Evolutionary conservation across 2,329 filamentous ascomycete genomes (phyloP), one percentile per base, ranked within the genome.

Genomic region (Cephalotrichum gorgonifer): DNA sequence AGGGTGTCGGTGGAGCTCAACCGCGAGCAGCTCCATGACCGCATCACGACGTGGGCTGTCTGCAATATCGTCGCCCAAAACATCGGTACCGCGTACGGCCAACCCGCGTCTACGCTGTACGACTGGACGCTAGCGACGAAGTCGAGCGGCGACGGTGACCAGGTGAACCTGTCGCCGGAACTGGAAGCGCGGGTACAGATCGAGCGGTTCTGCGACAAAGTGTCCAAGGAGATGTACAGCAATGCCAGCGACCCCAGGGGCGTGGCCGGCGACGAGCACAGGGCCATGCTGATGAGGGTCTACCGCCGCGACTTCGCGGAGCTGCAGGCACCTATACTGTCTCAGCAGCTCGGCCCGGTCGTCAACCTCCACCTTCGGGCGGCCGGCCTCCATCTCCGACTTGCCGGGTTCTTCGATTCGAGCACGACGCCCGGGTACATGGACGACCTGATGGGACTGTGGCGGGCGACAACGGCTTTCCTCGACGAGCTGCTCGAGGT

Each of bases 41-140:
- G 87, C 33, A 79, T 90, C 41, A 80, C 81, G 46, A 91, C 86
- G 2, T 93, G 86, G 86, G 86, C 86, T 1, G 84, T 88, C 4
- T 88, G 86, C 69, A 93, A 93, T 60, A 85, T 91, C 54, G 86
- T 90, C 30, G 83, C 86, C 22, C 86, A 91, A 58, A 83, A 81
- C 50, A 79, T 90, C 41, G 86, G 85, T n/a, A 91, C 87, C 4
- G 86, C 86, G 20, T 88, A 89, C 57, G 86, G 86, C 6, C 86
- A 90, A 60, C 86, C 87, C 7, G 85, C 86, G 5, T 86, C 85
- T 43, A 88, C 81, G 47, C 72, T 84, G 44, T 90, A 85, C 64
- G 86, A 85, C 64, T 89, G 79, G 77, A 90, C 81, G 2, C 70
- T 85, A 52, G 81, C 75, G 43, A 70, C 78, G 56, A 70, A 78